phyloP scores from a whole-genome alignment of 2,329 filamentous ascomycete species.

The Trichoderma semiorbis region DNA sequence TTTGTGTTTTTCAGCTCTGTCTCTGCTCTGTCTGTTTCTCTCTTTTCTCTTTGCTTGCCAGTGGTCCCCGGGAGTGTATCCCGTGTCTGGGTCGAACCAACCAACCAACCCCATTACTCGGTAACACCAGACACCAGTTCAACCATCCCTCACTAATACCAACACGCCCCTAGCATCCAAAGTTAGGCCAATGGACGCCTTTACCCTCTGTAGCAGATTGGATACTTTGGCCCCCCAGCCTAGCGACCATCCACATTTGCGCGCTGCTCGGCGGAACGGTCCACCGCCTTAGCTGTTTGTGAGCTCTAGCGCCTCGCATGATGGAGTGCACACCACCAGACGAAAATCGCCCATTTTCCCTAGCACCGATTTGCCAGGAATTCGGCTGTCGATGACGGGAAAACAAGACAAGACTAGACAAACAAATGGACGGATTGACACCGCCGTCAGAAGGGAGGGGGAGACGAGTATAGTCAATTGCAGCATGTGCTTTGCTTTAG shows the following conservation, averaged over 20 bases:
- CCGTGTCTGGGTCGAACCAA: background rate
- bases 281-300: conserved; percentile 7
- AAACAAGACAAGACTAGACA: background rate
- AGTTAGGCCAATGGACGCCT: too few species aligned
- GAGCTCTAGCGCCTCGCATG: conserved; percentile 5
- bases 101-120: background rate
- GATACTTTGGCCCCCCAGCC: too few species aligned
- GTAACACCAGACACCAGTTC: background rate
- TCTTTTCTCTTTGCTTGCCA: background rate
- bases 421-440: background rate
- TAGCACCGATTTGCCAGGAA: background rate
- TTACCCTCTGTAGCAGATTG: background rate
- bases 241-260: background rate
- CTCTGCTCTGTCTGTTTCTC: background rate
- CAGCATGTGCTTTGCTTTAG: background rate
- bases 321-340: conserved; percentile 7
- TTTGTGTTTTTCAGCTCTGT: background rate
- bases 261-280: background rate
- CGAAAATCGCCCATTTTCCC: background rate
- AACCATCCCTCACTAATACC: background rate
- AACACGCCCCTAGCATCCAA: background rate
- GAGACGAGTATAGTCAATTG: background rate
- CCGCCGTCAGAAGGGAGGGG: background rate
- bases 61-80: background rate
- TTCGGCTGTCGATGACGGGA: background rate